Evolutionary conservation across 345 rosid genomes (phyloP).

Genomic region (Luvunga scandens): DNA sequence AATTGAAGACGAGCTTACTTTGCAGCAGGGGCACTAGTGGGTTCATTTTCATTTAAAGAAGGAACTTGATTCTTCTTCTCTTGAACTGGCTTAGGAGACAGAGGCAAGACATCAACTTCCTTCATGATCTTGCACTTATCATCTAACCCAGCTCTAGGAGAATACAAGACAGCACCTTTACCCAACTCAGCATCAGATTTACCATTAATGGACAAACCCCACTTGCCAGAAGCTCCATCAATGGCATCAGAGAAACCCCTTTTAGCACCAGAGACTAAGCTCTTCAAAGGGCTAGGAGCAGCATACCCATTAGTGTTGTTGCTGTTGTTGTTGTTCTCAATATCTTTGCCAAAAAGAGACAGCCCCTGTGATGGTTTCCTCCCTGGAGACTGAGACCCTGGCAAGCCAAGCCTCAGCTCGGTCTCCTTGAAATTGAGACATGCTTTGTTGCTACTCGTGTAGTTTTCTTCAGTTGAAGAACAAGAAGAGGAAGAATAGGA

Average conservation of each 20-base stretch:
- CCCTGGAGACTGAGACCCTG: conserved; percentile 58
- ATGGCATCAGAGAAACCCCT: conserved; percentile 69
- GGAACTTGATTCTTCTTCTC: conserved; percentile 35
- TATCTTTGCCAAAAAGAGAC: conserved; percentile 57
- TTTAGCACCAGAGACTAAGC: conserved; percentile 56
- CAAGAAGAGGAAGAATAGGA: conserved; percentile 37
- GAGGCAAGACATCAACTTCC: conserved; percentile 36
- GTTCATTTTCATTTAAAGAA: conserved; percentile 43
- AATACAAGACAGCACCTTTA: conserved; percentile 39
- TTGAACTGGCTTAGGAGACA: conserved; percentile 31
- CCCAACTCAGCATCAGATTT: conserved; percentile 44
- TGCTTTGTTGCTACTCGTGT: conserved; percentile 10
- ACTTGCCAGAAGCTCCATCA: conserved; percentile 36
- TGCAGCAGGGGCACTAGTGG: conserved; percentile 49
- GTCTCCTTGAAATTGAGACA: conserved; percentile 54
- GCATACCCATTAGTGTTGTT: conserved; percentile 21
- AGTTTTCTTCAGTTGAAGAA: conserved; percentile 27
- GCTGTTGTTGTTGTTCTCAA: conserved; percentile 18
- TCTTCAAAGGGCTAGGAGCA: conserved; percentile 33
- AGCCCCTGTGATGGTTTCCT: conserved; percentile 41
- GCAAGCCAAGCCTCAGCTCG: conserved; percentile 69
- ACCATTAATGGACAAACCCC: conserved; percentile 43
- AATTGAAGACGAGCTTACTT: conserved; percentile 38
- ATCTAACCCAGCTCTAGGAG: conserved; percentile 36
- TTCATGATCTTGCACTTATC: conserved; percentile 26